A percentile compares a stretch with the other conserved stretches of the same genome.
Evolutionary conservation across 768 basidiomycete species (phyloP).

Genomic region (Porphyrellus cyaneotinctus): DNA sequence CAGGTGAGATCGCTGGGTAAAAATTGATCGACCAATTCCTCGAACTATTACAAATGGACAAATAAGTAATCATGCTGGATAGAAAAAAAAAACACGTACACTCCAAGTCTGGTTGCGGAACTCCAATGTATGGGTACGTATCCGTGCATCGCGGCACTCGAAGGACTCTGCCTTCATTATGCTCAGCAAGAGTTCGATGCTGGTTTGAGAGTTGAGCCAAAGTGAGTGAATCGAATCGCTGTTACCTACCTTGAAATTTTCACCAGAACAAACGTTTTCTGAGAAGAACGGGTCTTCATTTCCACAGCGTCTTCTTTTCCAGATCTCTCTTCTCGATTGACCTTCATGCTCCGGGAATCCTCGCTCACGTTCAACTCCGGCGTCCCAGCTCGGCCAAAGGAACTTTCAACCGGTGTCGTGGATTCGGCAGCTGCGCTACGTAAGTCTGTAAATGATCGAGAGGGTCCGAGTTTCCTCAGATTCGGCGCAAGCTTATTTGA

Average conservation of each 20-base stretch:
- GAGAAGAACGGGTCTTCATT: constrained; percentile 76
- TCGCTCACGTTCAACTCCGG: constrained; percentile 21
- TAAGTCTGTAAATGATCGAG: constrained; percentile 70
- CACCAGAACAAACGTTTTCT: constrained; percentile 82
- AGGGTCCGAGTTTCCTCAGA: constrained; percentile 51
- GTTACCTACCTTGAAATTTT: constrained; percentile 59
- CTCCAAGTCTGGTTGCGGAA: constrained; percentile 83
- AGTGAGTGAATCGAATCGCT: background rate
- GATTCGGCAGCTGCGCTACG: constrained; percentile 42
- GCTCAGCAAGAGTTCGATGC: constrained; percentile 69
- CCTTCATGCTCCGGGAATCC: constrained; percentile 19
- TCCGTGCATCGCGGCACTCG: constrained; percentile 72
- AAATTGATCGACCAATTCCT: constrained; percentile 75
- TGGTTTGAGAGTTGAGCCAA: constrained; percentile 29
- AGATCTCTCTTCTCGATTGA: constrained; percentile 16
- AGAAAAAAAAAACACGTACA: constrained; percentile 41
- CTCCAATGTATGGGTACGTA: constrained; percentile 75
- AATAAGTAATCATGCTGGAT: constrained; percentile 6
- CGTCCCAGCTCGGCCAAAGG: constrained; percentile 7
- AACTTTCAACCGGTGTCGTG: constrained; percentile 12
- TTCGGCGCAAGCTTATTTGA: constrained; percentile 35
- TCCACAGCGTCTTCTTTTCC: constrained; percentile 61
- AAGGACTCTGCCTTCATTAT: constrained; percentile 83
- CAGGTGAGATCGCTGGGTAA: constrained; percentile 74
- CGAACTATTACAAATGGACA: constrained; percentile 47